phyloP scores from a whole-genome alignment of 345 rosid genomes.

The Eucalyptus albens region DNA sequence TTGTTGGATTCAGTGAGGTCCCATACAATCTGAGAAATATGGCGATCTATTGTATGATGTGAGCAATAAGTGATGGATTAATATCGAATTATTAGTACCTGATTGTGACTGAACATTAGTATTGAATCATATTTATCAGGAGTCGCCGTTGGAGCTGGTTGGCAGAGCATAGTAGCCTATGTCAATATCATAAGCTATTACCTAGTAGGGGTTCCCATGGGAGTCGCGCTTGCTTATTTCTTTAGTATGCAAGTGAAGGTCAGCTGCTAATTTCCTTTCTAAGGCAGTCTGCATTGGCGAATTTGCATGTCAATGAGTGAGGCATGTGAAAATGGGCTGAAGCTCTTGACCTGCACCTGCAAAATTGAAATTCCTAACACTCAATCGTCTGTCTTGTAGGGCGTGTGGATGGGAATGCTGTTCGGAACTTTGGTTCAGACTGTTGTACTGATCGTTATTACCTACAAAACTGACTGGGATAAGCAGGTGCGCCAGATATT shows the following conservation, averaged over 20 bases:
- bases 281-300: background rate
- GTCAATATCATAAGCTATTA: slow-evolving; percentile 64
- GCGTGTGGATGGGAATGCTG: slow-evolving; percentile 79
- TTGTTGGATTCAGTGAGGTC: background rate
- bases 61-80: background rate
- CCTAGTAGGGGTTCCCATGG: slow-evolving; percentile 58
- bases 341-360: background rate
- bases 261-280: background rate
- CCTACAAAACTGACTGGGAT: slow-evolving; percentile 67
- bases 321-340: background rate
- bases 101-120: background rate
- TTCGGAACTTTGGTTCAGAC: slow-evolving; percentile 59
- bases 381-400: slow-evolving; percentile 3
- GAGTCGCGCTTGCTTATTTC: slow-evolving; percentile 43
- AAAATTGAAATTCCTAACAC: background rate
- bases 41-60: background rate
- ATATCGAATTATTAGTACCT: background rate
- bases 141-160: slow-evolving; percentile 75
- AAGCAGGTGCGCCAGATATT: slow-evolving; percentile 25
- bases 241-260: slow-evolving; percentile 46
- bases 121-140: slow-evolving; percentile 13
- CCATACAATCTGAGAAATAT: background rate
- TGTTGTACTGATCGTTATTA: slow-evolving; percentile 29
- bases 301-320: background rate
- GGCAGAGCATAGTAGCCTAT: slow-evolving; percentile 69